Evolutionary conservation across 371 early-diverging fungal genomes (phyloP), one percentile per base, ranked within the genome.

Genomic region (Apophysomyces ossiformis): DNA sequence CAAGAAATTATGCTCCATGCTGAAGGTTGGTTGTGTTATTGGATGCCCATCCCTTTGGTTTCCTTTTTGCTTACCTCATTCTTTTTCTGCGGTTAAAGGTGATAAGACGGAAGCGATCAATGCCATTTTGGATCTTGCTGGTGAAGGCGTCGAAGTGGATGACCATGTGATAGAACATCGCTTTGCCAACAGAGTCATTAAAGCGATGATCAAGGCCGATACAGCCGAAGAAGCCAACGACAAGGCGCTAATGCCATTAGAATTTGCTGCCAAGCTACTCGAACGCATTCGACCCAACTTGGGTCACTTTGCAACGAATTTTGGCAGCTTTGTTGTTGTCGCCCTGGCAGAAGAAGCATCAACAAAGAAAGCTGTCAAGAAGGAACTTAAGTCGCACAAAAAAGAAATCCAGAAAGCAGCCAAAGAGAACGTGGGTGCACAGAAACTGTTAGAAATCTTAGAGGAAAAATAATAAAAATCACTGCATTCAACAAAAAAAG

Each of bases 1-100:
- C 75, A 81, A 58, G 93, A 92, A 77, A 88, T 87, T 35, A 79
- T 92, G 81, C 74, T 91, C 60, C 90, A 86, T 66, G 89, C 90
- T 43, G 60, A 72, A n/a, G 84, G 81, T 71, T 62, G 11, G 64
- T 26, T 26, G 32, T 26, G 32, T 26, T 26, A 26, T 26, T 50
- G 54, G 21, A 21, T 18, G 21, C 1, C 2, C 2, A 47, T 21
- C 9, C 16, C n/a, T 11, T 57, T 58, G 38, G 26, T 54, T 3
- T n/a, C n/a, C 21, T 15, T 39, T 60, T 16, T 18, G 38, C 18
- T 32, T 8, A 50, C 54, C 32, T 26, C n/a, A 57, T 38, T 7
- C 21, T 2, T 26, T 26, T 26, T 26, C 32, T 26, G 32, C 2
- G 7, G 37, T 41, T 47, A 36, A 59, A 61, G 82, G 81, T 65